Conservation (phyloP, 805 yeast species). For the Nakazawaea populi region DNA sequence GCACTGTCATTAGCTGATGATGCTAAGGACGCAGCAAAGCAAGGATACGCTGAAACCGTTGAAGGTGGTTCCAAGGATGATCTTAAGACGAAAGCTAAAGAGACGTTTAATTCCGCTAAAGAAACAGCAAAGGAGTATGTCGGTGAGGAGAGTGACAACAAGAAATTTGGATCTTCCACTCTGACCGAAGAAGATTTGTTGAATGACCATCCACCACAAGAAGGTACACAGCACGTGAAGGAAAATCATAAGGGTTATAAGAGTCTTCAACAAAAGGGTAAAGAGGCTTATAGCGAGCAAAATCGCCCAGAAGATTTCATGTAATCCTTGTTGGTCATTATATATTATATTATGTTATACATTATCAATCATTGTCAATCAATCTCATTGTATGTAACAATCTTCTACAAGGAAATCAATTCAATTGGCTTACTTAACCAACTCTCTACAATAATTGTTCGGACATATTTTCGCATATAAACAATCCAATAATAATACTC, state of each 20-base stretch:
- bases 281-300: constrained; percentile 35
- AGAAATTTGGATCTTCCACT: neutral
- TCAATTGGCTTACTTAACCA: too few species aligned
- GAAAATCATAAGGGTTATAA: constrained; percentile 30
- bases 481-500: too few species aligned
- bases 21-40: neutral
- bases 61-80: neutral
- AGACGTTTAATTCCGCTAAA: constrained; percentile 16
- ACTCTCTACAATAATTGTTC: too few species aligned
- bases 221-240: constrained; percentile 19
- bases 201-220: neutral
- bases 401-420: too few species aligned
- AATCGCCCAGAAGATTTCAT: constrained; percentile 42
- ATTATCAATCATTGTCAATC: neutral
- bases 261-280: constrained; percentile 37
- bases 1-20: neutral
- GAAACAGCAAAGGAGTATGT: constrained; percentile 5
- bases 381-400: too few species aligned
- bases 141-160: constrained; percentile 7
- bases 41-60: neutral
- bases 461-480: too few species aligned
- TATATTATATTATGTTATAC: neutral
- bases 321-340: constrained; percentile 11
- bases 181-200: constrained; percentile 1
- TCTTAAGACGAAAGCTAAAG: neutral